Base-by-base conservation (phyloP, 1,139 yeast species). In the Saccharomyces uvarum region DNA sequence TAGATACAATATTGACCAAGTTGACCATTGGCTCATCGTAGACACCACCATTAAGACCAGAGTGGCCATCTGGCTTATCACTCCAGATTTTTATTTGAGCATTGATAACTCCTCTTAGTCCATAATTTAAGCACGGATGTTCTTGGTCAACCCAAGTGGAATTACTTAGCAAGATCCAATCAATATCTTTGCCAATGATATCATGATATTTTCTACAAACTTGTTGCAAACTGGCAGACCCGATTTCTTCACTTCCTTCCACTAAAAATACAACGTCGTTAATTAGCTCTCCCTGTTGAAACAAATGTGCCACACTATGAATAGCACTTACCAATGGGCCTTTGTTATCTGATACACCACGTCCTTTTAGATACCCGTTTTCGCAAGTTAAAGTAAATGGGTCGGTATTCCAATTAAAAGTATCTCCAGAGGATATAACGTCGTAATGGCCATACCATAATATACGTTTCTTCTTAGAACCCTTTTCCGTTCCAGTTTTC, bases 361-460 rank as follows among this genome's bases (percentile, higher is more conserved):
- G 79, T 1, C 95, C 98, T 64, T 88, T 87, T 58, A 93, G 70
- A 65, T 85, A 90, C 0, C 98, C 99, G 68, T 93, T 86, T 57
- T 78, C 77, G 2, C 96, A 87, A 0, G 86, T 79, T 69, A 93
- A 70, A 29, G 72, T 71, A 69, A 86, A 93, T 0, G 99, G 98
- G 60, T 86, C 84, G 0, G 95, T 81, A 4, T 75, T 70, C 98
- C 98, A 93, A 50, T 73, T 74, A 16, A 76, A 78, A 2, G 75
- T 72, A 51, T 79, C 81, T 57, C 82, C 85, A 0, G 86, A 86
- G 48, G 79, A 78, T 41, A 93, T 91, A 27, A 93, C 97, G 71
- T 93, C 99, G 68, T 93, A 93, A 74, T 93, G 99, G 0, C 97
- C 98, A 69, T 93, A 93, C 84, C 95, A 93, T 52, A 91, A 69